phyloP scores from a whole-genome alignment of 176 grass and related monocot genomes.

The Carex pumila region DNA sequence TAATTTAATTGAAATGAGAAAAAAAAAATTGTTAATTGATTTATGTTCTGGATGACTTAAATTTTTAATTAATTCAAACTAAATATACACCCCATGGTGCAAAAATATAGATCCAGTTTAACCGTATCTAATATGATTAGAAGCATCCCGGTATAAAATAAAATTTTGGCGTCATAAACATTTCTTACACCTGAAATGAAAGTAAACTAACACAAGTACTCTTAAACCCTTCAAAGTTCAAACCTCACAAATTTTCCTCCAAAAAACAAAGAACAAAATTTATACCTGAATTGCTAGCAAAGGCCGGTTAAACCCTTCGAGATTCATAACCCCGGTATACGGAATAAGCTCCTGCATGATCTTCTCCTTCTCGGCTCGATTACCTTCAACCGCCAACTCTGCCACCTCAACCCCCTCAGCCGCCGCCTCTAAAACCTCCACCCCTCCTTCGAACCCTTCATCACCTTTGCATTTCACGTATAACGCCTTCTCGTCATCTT shows the following conservation, averaged over 20 bases:
- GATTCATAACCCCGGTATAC: slow-evolving; percentile 96
- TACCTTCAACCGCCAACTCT: slow-evolving; percentile 32
- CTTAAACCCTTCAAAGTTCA: not conserved
- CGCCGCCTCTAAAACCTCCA: slow-evolving; percentile 63
- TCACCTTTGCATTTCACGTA: slow-evolving; percentile 30
- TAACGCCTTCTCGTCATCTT: slow-evolving; percentile 50
- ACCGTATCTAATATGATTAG: not conserved
- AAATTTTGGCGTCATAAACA: not conserved
- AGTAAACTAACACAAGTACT: not conserved
- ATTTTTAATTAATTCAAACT: too few species aligned
- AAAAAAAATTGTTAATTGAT: not conserved
- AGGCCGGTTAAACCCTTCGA: slow-evolving; percentile 71
- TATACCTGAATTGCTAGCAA: slow-evolving; percentile 84
- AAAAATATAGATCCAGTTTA: not conserved
- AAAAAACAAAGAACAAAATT: not conserved
- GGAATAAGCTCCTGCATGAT: slow-evolving; percentile 70
- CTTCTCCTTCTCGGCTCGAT: slow-evolving; percentile 26
- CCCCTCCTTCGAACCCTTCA: slow-evolving; percentile 30
- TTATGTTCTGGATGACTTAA: not conserved
- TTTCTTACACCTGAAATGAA: not conserved
- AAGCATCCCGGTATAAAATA: not conserved
- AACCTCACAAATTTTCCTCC: not conserved
- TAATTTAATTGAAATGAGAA: not conserved
- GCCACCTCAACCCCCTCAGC: slow-evolving; percentile 52
- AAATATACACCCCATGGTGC: not conserved